Percentiles rank a stretch among this genome's conserved stretches.
phyloP scores from a whole-genome alignment of 2,329 filamentous ascomycete genomes.

The Helminthosporium solani region DNA sequence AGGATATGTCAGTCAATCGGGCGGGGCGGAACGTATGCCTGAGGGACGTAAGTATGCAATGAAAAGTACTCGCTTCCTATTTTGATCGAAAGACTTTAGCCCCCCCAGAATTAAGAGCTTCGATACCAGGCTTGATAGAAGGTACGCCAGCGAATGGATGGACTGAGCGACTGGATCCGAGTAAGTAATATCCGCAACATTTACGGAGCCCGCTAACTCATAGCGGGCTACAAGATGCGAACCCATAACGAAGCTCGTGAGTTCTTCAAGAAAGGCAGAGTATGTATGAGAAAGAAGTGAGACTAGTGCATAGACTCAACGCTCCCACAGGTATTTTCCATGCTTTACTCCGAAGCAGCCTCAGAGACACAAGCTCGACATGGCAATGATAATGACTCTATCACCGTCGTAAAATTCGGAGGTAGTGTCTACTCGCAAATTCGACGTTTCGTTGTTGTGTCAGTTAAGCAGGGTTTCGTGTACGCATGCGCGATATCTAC shows the following conservation, averaged over 20 bases:
- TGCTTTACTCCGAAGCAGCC: conserved; percentile 21
- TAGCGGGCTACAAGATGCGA: conserved; percentile 22
- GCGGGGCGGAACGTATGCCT: too few relatives aligned
- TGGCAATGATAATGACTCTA: conserved; percentile 6
- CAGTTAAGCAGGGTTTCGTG: conserved; percentile 19
- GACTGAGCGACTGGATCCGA: conserved; percentile 9
- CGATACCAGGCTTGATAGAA: conserved; percentile 1
- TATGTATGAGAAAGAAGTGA: conserved; percentile 1
- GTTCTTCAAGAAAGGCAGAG: conserved; percentile 22
- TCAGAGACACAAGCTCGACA: conserved; percentile 1
- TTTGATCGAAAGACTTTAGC: too few relatives aligned
- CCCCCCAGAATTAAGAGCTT: neutral
- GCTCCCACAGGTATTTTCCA: conserved; percentile 26
- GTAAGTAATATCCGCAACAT: neutral
- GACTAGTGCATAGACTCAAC: too few relatives aligned
- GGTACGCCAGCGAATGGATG: conserved; percentile 5
- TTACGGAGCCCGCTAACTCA: neutral
- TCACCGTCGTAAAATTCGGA: conserved; percentile 16
- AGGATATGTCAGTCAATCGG: too few relatives aligned
- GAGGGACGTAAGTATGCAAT: too few relatives aligned
- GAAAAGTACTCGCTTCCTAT: too few relatives aligned
- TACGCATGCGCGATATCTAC: conserved; percentile 16
- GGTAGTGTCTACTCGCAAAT: conserved; percentile 23
- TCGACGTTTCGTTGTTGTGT: conserved; percentile 29
- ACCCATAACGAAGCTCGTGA: conserved; percentile 10